Percentiles rank a stretch among this genome's conserved stretches.
Evolutionary conservation across 768 basidiomycete genomes (phyloP).

Genomic region (Sarcodon aspratus): DNA sequence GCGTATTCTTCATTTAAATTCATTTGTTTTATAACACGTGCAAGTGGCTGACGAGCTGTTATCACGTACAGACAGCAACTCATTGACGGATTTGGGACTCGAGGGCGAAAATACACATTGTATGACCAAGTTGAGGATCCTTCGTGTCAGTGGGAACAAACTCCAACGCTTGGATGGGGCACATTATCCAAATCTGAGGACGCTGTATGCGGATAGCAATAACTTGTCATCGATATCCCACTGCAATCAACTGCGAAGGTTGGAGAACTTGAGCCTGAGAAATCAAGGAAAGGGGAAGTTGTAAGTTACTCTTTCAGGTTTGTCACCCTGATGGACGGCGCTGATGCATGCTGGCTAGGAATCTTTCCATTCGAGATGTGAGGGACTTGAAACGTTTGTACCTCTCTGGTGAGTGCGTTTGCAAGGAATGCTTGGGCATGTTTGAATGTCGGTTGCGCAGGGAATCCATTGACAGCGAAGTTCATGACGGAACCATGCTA

Average conservation of each 20-base stretch:
- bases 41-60: background rate
- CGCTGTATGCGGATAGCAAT: slow-evolving; percentile 90
- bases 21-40: too few species aligned
- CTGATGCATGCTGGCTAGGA: background rate
- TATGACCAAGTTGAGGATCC: slow-evolving; percentile 44
- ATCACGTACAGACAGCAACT: slow-evolving; percentile 54
- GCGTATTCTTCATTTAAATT: too few species aligned
- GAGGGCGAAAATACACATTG: slow-evolving; percentile 38
- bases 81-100: slow-evolving; percentile 40
- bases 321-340: slow-evolving; percentile 2
- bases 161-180: slow-evolving; percentile 51
- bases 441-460: slow-evolving; percentile 29
- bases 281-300: slow-evolving; percentile 69
- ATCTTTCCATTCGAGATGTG: slow-evolving; percentile 48
- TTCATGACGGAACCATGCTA: slow-evolving; percentile 72
- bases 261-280: slow-evolving; percentile 88
- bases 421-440: slow-evolving; percentile 9
- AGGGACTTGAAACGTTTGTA: slow-evolving; percentile 91
- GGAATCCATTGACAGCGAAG: slow-evolving; percentile 51
- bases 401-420: slow-evolving; percentile 65
- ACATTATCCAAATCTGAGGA: slow-evolving; percentile 62
- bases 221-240: slow-evolving; percentile 37
- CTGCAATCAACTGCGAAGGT: slow-evolving; percentile 46
- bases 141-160: slow-evolving; percentile 78
- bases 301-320: slow-evolving; percentile 39